These are phyloP conservation scores for Cutaneotrichosporon sp. DNA, from an alignment of 1,284 basidiomycete species.

Conservation along the genomic window DNA sequence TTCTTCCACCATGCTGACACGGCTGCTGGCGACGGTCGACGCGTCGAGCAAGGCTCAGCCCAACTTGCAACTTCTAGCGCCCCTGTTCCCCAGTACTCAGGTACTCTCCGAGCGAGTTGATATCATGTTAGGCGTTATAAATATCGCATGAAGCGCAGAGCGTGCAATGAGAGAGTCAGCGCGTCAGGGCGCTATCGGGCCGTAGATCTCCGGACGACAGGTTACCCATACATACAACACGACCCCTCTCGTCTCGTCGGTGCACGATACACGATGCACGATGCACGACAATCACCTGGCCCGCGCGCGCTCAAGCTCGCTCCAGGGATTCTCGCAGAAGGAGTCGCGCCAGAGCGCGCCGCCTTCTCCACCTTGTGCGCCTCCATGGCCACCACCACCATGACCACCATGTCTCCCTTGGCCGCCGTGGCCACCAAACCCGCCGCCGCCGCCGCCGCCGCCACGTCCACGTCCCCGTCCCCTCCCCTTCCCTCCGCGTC, in stretches of 20 bases:
- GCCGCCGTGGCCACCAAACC: conserved; percentile 3
- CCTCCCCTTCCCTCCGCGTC: not conserved
- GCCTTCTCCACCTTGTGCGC: conserved; percentile 1
- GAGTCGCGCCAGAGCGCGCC: conserved; percentile 38
- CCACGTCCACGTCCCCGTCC: conserved; percentile 7
- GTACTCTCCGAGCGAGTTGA: no score
- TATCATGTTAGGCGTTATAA: no score
- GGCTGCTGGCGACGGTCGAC: no score
- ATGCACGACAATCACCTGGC: not conserved
- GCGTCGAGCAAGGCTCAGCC: no score
- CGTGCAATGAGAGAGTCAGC: not conserved
- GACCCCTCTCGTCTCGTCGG: not conserved
- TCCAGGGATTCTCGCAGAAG: conserved; percentile 46
- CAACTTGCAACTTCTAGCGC: no score
- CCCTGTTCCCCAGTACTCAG: no score
- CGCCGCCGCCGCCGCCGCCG: conserved; percentile 12
- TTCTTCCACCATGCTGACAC: no score
- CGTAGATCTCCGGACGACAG: not conserved
- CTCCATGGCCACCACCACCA: conserved; percentile 8
- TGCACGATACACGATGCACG: not conserved
- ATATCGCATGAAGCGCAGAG: no score
- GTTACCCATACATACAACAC: conserved; percentile 1
- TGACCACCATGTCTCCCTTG: conserved; percentile 14
- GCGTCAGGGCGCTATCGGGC: not conserved
- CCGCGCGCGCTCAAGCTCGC: conserved; percentile 19